These are phyloP conservation scores for Trypanosoma caninum DNA, from an alignment of 208 protist species.

Conservation along the genomic window DNA sequence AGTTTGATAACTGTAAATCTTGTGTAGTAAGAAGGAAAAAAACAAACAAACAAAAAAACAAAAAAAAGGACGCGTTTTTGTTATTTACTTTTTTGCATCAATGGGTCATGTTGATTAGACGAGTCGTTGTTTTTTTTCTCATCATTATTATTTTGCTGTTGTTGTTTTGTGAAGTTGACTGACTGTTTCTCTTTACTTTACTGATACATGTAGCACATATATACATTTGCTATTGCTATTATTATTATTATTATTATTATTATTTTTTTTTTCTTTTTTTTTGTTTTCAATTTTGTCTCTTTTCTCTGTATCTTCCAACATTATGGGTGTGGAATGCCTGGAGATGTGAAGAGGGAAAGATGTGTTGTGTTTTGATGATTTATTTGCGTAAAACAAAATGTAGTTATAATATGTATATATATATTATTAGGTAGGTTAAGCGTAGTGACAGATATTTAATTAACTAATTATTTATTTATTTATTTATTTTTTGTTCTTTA, in stretches of 20 bases:
- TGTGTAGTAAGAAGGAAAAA: too few relatives aligned
- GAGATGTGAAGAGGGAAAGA: too few relatives aligned
- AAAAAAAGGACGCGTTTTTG: background rate
- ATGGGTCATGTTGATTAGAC: background rate
- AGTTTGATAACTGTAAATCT: too few relatives aligned
- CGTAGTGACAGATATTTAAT: too few relatives aligned
- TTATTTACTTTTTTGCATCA: background rate
- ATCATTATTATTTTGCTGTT: too few relatives aligned
- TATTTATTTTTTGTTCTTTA: background rate
- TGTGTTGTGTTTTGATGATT: background rate
- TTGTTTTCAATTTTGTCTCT: conserved; percentile 8
- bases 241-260: conserved; percentile 3
- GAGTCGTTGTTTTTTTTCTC: background rate
- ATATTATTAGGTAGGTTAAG: too few relatives aligned
- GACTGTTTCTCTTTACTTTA: too few relatives aligned
- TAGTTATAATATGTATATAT: too few relatives aligned
- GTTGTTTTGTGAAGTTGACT: too few relatives aligned
- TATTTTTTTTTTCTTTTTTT: conserved; percentile 5
- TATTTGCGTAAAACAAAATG: too few relatives aligned
- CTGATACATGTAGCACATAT: too few relatives aligned
- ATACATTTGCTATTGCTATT: conserved; percentile 4
- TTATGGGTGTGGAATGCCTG: background rate
- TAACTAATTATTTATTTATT: background rate
- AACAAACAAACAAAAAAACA: background rate
- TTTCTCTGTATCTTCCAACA: background rate